These are phyloP conservation scores for Vanderwaltozyma polyspora DNA, from an alignment of 805 yeast species.

Conservation along the genomic window DNA sequence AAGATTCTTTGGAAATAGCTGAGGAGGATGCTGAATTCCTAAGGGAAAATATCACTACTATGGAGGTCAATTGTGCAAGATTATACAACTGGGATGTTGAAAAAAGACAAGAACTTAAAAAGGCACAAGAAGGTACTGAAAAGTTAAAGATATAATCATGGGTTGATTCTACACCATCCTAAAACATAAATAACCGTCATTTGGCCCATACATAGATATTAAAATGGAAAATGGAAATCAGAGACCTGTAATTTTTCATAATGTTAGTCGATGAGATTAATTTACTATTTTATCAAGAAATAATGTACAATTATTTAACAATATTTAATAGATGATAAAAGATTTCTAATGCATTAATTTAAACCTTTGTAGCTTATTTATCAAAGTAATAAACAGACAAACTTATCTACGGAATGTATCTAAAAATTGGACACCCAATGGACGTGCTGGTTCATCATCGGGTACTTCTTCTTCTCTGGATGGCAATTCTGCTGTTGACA, in stretches of 20 bases:
- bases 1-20: slow-evolving; percentile 45
- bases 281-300: no score
- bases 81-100: slow-evolving; percentile 83
- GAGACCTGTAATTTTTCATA: no score
- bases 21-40: slow-evolving; percentile 82
- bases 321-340: no score
- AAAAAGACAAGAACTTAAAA: slow-evolving; percentile 43
- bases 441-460: slow-evolving; percentile 51
- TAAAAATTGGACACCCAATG: slow-evolving; percentile 48
- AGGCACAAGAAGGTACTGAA: slow-evolving; percentile 32
- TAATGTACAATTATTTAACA: no score
- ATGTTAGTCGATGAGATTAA: no score
- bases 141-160: slow-evolving; percentile 20
- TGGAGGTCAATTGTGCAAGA: slow-evolving; percentile 96
- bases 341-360: no score
- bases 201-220: no score
- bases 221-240: no score
- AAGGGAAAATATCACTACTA: slow-evolving; percentile 87
- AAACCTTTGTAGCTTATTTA: no score
- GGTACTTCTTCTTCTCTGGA: slow-evolving; percentile 29
- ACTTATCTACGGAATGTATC: slow-evolving; percentile 43
- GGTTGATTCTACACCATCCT: no score
- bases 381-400: no score
- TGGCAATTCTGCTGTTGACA: slow-evolving; percentile 1
- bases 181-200: no score